Percentiles rank a stretch among this genome's conserved stretches.
These are phyloP conservation scores for Coleophoma cylindrospora DNA, from an alignment of 2,329 filamentous ascomycete genomes.

Conservation along the genomic window DNA sequence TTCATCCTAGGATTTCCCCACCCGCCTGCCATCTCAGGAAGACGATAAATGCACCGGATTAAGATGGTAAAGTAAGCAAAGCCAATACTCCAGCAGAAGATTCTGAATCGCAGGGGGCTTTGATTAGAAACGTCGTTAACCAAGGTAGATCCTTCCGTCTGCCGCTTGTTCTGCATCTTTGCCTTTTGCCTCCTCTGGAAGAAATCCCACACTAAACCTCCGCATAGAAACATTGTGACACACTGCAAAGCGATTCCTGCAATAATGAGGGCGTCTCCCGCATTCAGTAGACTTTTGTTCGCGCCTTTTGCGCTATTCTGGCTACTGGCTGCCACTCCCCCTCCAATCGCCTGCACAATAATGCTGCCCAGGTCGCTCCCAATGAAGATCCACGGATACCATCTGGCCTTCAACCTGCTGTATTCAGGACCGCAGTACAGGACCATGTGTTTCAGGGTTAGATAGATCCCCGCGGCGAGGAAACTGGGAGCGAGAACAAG, in stretches of 20 bases:
- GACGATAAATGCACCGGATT: conserved; percentile 15
- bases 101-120: conserved; percentile 2
- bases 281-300: conserved; percentile 18
- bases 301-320: too few relatives aligned
- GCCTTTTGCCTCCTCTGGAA: not conserved
- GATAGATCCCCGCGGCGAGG: conserved; percentile 56
- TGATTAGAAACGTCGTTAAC: not conserved
- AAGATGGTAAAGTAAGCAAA: conserved; percentile 9
- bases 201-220: conserved; percentile 9
- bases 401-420: conserved; percentile 43
- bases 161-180: conserved; percentile 2
- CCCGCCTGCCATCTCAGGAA: conserved; percentile 58
- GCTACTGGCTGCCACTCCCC: conserved; percentile 41
- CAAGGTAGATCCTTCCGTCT: not conserved
- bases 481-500: conserved; percentile 47
- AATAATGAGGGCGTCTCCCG: conserved; percentile 29
- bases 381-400: conserved; percentile 57
- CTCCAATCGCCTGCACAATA: conserved; percentile 52
- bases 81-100: conserved; percentile 9
- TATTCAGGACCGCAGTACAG: conserved; percentile 41
- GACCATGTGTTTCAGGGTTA: conserved; percentile 56
- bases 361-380: conserved; percentile 49
- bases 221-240: conserved; percentile 28
- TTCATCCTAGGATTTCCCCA: conserved; percentile 62
- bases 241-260: conserved; percentile 31